Conservation (phyloP, 352 stramenopile species). For the Phytophthora pini region DNA sequence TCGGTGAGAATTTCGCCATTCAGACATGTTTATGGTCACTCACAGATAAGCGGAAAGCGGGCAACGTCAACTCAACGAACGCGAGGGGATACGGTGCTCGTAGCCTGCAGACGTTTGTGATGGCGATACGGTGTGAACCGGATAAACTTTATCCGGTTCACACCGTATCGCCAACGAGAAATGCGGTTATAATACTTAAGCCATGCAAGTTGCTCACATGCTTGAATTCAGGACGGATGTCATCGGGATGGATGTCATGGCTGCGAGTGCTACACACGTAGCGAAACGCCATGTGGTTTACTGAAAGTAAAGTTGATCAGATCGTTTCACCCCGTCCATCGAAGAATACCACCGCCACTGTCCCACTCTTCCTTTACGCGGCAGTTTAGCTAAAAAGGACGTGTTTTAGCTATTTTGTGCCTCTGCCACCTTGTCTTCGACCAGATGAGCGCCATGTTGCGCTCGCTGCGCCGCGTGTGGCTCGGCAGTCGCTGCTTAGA, state of each 20-base stretch:
- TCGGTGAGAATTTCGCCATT: constrained; percentile 8
- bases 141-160: too few relatives aligned
- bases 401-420: constrained; percentile 4
- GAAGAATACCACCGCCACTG: neutral
- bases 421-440: constrained; percentile 6
- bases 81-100: constrained; percentile 9
- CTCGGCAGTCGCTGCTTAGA: constrained; percentile 16
- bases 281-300: neutral
- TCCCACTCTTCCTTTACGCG: constrained; percentile 7
- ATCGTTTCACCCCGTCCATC: neutral
- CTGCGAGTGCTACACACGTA: neutral
- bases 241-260: constrained; percentile 1
- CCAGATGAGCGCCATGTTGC: constrained; percentile 25
- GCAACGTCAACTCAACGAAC: constrained; percentile 6
- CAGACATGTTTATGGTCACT: constrained; percentile 6
- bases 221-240: neutral
- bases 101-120: neutral
- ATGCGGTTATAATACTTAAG: neutral
- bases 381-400: constrained; percentile 9
- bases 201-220: neutral
- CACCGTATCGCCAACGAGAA: neutral
- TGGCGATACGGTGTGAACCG: too few relatives aligned
- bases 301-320: neutral
- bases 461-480: constrained; percentile 35
- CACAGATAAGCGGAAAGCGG: neutral